Evolutionary conservation across 164 flowering plant species (phyloP), one percentile per base, ranked within the genome.

Genomic region (Sedum album): DNA sequence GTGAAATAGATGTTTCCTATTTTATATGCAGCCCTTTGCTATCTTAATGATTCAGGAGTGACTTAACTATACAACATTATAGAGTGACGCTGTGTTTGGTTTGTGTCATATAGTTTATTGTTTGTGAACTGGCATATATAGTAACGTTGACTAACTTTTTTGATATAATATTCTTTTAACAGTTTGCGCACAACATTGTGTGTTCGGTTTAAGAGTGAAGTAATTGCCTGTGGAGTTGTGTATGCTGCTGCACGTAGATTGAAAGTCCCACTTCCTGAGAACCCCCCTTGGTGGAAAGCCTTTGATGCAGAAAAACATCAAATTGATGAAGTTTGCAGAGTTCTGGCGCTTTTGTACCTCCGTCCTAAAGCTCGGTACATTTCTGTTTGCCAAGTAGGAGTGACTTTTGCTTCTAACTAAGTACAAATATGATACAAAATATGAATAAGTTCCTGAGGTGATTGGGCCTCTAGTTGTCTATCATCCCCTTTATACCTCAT

Each of bases 151-250:
- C 7, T 35, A 3, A 20, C 53, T 48, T 48, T 23, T 20, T 48
- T 48, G 53, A 20, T 48, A 6, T 23, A 48, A 18, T 48, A 4
- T 18, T 48, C 1, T 20, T 48, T 2, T 11, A 48, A 48, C 83
- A 94, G 97, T 73, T 80, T 94, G 81, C 90, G 96, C 7, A 90
- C 96, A 36, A 94, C 92, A 30, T 79, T 94, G 65, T 94, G 97
- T 76, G 94, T 91, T 60, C 86, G 92, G 9, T 94, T 91, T 41
- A 41, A 41, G 5, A 41, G 46, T 41, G 46, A 41, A 41, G 46
- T 41, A 2, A 41, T 41, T 8, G 46, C 46, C 11, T 41, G 46
- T 5, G 46, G 46, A 7, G 46, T 41, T 2, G 46, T 41, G 46
- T 41, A 41, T 13, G 46, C 46, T 41, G 46, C 15, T 41, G 46